Base-by-base conservation (phyloP, 495 filamentous ascomycete genomes). In the Xylaria sp. region DNA sequence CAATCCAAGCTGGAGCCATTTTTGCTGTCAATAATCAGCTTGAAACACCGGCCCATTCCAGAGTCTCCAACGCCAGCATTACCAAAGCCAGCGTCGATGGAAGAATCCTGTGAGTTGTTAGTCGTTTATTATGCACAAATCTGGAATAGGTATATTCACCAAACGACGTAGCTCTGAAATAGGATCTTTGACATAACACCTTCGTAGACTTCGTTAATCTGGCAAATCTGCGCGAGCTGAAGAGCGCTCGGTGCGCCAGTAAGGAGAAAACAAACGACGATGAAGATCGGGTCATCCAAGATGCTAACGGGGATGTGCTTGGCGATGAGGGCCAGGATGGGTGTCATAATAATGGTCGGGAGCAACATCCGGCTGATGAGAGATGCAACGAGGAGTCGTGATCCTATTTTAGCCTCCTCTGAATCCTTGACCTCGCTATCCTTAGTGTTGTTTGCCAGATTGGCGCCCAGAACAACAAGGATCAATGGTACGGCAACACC, bases 81-180 rank as follows among this genome's bases (percentile, higher is more conserved):
- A 99, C 96, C 24, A 98, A 88, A 46, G 95, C 77, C 33, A 99
- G 86, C 1, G 96, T 99, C 15, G 93, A 97, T 6, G 96, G 96
- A 26, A 99, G 88, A 71, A 99, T 98, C 92, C 92, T 93, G 50
- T 7, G 17, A 48, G 52, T 29, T 5, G 21, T 69, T 70, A 77
- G 73, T 86, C 79, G 43, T 61, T 68, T 48, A 48, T 70, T 59
- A 26, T 35, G 26, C 6, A n/a, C 9, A 21, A 44, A 31, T 15
- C 14, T 61, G 62, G 24, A 67, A 64, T 19, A 0, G 68, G 21
- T 69, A 48, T 43, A 86, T 90, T 82, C 86, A 94, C 92, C 93
- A 97, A 71, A 97, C 90, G 64, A 99, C 96, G 75, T 99, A 99
- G 82, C 95, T 97, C 86, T 97, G 95, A 87, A 98, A 97, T 24